Conservation (phyloP, 352 stramenopile genomes). For the Phytophthora sp. region DNA sequence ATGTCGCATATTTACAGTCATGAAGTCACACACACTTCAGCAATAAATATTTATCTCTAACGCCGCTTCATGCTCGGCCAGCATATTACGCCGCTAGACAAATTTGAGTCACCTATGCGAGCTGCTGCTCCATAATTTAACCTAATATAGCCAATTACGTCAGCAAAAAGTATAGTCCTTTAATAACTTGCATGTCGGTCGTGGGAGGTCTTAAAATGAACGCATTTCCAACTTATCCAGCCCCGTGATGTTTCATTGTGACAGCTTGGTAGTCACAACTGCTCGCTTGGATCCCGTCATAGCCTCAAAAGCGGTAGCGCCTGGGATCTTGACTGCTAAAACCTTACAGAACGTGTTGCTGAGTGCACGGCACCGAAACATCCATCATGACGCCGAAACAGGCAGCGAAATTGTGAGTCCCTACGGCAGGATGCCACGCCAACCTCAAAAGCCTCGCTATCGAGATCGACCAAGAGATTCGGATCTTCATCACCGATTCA, state of each 20-base stretch:
- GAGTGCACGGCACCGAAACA: conserved; percentile 5
- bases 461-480: conserved; percentile 1
- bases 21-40: no score
- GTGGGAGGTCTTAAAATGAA: background rate
- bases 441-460: conserved; percentile 4
- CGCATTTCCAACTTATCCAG: background rate
- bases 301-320: background rate
- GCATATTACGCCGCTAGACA: no score
- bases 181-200: no score
- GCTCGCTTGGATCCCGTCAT: conserved; percentile 4
- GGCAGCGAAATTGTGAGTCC: conserved; percentile 24
- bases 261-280: conserved; percentile 3
- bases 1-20: no score
- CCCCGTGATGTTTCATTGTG: conserved; percentile 20
- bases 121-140: no score
- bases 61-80: no score
- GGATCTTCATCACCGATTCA: background rate
- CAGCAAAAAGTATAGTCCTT: no score
- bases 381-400: background rate
- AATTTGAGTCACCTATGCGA: no score
- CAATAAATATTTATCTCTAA: no score
- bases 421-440: conserved; percentile 23
- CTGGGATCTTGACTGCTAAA: conserved; percentile 39
- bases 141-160: no score
- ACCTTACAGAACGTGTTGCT: conserved; percentile 26